Evolutionary conservation across 441 rosid species (phyloP).

Genomic region (Erodium moschatum): DNA sequence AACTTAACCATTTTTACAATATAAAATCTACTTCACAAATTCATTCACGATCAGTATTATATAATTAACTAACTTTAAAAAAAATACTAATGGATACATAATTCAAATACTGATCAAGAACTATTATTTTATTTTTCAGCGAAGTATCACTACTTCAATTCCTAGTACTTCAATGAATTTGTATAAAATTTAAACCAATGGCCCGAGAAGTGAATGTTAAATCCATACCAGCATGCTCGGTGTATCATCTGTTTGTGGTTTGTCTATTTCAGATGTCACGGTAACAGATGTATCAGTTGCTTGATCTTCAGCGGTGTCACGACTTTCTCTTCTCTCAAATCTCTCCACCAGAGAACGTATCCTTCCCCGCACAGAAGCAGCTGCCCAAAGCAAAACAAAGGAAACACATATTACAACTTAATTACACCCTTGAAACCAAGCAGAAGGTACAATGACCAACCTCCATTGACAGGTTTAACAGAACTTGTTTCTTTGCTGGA

Average conservation of each 20-base stretch:
- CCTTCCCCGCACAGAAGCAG: conserved; percentile 77
- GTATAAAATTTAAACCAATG: background rate
- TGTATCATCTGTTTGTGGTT: conserved; percentile 6
- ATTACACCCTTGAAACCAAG: conserved; percentile 16
- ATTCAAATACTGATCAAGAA: background rate
- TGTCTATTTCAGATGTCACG: conserved; percentile 19
- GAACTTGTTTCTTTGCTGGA: conserved; percentile 32
- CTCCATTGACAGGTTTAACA: conserved; percentile 78
- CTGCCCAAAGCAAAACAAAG: conserved; percentile 37
- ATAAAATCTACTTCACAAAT: background rate
- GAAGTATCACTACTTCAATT: background rate
- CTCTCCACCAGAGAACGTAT: conserved; percentile 86
- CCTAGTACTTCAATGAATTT: background rate
- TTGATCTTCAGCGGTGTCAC: conserved; percentile 26
- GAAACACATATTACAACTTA: background rate
- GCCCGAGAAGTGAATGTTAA: background rate
- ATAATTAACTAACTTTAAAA: background rate
- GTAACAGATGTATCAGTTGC: conserved; percentile 14
- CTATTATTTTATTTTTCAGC: background rate
- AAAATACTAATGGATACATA: background rate
- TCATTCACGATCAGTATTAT: background rate
- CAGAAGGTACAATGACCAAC: conserved; percentile 36
- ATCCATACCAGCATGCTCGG: background rate
- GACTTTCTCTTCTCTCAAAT: conserved; percentile 72
- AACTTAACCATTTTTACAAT: background rate